Evolutionary conservation across 2,329 filamentous ascomycete genomes (phyloP).

Genomic region (Aspergillus costaricaensis): DNA sequence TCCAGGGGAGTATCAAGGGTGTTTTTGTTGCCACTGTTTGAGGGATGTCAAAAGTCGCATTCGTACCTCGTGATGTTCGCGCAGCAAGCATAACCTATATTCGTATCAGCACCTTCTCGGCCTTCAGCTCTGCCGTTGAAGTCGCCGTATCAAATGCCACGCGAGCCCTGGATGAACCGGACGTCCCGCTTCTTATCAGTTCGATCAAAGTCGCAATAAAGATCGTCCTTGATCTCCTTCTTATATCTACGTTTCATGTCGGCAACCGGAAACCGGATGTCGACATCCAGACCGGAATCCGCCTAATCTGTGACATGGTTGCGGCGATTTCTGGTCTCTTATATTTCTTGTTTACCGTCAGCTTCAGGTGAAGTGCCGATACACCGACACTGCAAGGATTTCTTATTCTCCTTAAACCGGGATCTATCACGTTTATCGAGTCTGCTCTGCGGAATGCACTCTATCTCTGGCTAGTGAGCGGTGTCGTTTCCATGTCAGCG

Average conservation of each 20-base stretch:
- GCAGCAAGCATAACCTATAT: slow-evolving; percentile 63
- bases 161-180: slow-evolving; percentile 67
- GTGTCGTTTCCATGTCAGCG: slow-evolving; percentile 63
- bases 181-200: slow-evolving; percentile 68
- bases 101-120: slow-evolving; percentile 64
- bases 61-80: slow-evolving; percentile 64
- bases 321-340: no score
- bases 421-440: no score
- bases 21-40: no score
- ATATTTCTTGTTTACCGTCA: no score
- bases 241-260: slow-evolving; percentile 70
- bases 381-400: no score
- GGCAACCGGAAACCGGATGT: slow-evolving; percentile 54
- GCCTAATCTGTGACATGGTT: no score
- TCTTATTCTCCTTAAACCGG: no score
- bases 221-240: slow-evolving; percentile 66
- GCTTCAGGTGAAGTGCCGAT: no score
- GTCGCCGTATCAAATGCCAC: slow-evolving; percentile 63
- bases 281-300: no score
- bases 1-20: no score
- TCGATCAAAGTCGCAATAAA: slow-evolving; percentile 65
- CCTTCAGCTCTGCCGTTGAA: slow-evolving; percentile 64
- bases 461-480: slow-evolving; percentile 69
- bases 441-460: slow-evolving; percentile 40
- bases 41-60: slow-evolving; percentile 32